Evolutionary conservation across 148 eudicot species (phyloP).

Genomic region (Chenopodium quinoa): DNA sequence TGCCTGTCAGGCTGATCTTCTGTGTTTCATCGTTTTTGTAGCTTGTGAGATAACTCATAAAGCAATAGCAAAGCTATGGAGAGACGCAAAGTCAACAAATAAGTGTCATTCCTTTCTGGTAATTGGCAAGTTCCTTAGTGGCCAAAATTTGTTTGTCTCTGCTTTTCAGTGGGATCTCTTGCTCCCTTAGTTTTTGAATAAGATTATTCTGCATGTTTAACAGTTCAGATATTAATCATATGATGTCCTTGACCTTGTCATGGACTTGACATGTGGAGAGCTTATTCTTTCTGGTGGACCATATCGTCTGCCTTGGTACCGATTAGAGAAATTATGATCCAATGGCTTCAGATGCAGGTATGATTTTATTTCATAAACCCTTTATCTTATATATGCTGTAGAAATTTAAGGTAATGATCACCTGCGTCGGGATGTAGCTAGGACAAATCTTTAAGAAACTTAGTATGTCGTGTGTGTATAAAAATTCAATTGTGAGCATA

Average conservation of each 20-base stretch:
- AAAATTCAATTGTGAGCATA: neutral
- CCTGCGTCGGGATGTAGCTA: neutral
- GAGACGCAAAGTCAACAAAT: too few species aligned
- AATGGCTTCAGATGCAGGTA: slow-evolving; percentile 8
- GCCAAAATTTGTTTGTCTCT: neutral
- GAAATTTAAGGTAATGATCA: neutral
- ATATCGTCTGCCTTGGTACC: neutral
- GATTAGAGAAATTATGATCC: neutral
- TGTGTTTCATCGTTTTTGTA: too few species aligned
- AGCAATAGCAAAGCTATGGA: too few species aligned
- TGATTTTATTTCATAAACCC: neutral
- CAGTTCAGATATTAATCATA: neutral
- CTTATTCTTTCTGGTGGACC: neutral
- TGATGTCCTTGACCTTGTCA: neutral
- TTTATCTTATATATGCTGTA: neutral
- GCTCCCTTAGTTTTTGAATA: neutral
- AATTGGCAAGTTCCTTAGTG: too few species aligned
- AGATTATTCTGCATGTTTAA: neutral
- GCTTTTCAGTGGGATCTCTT: neutral
- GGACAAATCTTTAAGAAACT: neutral
- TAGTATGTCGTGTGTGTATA: neutral
- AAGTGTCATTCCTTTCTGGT: too few species aligned
- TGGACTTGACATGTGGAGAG: neutral
- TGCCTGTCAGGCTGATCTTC: too few species aligned
- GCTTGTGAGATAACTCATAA: too few species aligned